Evolutionary conservation across 2,329 filamentous ascomycete genomes (phyloP), one percentile per base, ranked within the genome.

Genomic region (Beauveria rudraprayagi): DNA sequence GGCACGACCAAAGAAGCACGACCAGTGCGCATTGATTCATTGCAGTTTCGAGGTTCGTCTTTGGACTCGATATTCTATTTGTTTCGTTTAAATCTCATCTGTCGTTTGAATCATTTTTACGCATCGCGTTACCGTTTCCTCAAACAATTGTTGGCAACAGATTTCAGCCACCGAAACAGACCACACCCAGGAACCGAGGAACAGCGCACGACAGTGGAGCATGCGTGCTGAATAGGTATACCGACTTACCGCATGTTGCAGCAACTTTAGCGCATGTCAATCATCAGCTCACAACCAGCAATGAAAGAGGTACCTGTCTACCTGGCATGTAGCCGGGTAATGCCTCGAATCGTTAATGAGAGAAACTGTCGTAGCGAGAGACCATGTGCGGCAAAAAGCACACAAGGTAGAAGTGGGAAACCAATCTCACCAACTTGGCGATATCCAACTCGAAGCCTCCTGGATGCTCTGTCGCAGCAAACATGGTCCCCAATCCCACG

Each of bases 131-230:
- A 3, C 19, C 30, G 1, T 41, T 16, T 10, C 34, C 34, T 3
- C 5, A 11, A 9, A 28, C 14, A 22, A 17, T 19, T 7, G 11
- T 56, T 14, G 3, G n/a, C n/a, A 46, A 26, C 41, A 44, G 24
- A 48, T 30, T 22, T 8, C 28, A 40, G 43, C 28, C 54, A 44
- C 54, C 26, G 40, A 56, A 28, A n/a, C 55, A 57, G 30, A 24
- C 55, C 28, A 16, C 26, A 28, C 3, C 34, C 28, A 56, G 54
- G 54, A 37, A 57, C 55, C 55, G 55, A 57, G 55, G 55, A 57
- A 48, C 55, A 40, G 43, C 55, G 44, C 55, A 46, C 40, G 55
- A 34, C 19, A 28, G 55, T 57, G 55, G 55, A 57, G 43, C 43
- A 48, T 14, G n/a, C 11, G 53, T 26, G 44, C 14, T 47, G 16